Conservation (phyloP, 352 stramenopile species). For the Pythium vanterpoolii region DNA sequence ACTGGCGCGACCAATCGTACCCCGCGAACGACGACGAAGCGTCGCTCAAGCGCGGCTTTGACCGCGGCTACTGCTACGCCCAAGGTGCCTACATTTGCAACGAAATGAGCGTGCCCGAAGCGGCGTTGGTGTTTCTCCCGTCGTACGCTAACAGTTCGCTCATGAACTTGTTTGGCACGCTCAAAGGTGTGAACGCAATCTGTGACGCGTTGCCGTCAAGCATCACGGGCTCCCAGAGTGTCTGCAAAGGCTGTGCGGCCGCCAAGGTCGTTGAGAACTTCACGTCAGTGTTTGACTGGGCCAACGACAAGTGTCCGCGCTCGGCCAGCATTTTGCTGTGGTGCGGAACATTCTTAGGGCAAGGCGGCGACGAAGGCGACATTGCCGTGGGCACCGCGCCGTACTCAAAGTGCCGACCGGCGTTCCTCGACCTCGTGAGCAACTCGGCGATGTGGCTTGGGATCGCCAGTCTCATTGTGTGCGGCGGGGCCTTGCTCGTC, state of each 20-base stretch:
- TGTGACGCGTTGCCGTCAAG: conserved; percentile 43
- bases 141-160: conserved; percentile 29
- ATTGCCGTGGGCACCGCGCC: conserved; percentile 30
- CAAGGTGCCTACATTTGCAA: conserved; percentile 76
- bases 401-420: conserved; percentile 42
- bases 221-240: conserved; percentile 33
- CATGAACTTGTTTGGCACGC: conserved; percentile 31
- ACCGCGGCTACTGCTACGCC: conserved; percentile 69
- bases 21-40: conserved; percentile 46
- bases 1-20: conserved; percentile 48
- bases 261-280: conserved; percentile 64
- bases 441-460: conserved; percentile 37
- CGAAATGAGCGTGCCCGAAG: conserved; percentile 44
- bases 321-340: conserved; percentile 49
- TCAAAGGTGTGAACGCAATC: conserved; percentile 53
- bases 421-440: conserved; percentile 47
- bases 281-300: conserved; percentile 73
- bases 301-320: conserved; percentile 70
- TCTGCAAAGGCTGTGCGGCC: conserved; percentile 49
- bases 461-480: conserved; percentile 35
- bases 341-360: conserved; percentile 53
- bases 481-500: conserved; percentile 36
- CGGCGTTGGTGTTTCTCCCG: conserved; percentile 44
- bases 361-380: conserved; percentile 9
- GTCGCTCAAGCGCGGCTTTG: conserved; percentile 54